phyloP scores from a whole-genome alignment of 2,329 filamentous ascomycete species.

The Zymoseptoria passerinii region DNA sequence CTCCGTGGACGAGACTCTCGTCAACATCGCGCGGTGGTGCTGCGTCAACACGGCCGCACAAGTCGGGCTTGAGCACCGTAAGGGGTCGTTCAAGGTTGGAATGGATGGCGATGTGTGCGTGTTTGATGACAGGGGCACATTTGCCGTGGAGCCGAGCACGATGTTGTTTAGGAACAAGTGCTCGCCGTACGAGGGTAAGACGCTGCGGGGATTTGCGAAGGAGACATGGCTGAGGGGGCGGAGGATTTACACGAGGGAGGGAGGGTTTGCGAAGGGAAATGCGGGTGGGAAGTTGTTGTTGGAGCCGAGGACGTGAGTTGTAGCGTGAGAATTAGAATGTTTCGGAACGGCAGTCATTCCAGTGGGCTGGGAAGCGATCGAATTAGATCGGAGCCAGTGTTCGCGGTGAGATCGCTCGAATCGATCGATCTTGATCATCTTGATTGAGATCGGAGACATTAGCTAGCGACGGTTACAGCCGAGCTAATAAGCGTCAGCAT shows the following conservation, averaged over 20 bases:
- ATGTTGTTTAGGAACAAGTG: slow-evolving; percentile 96
- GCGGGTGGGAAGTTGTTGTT: slow-evolving; percentile 45
- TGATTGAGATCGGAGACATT: neutral
- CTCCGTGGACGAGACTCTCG: slow-evolving; percentile 47
- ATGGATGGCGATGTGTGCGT: slow-evolving; percentile 88
- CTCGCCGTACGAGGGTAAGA: slow-evolving; percentile 78
- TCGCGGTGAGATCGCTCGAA: neutral
- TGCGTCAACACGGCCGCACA: slow-evolving; percentile 79
- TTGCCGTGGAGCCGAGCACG: slow-evolving; percentile 58
- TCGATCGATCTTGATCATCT: neutral
- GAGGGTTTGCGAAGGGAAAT: slow-evolving; percentile 51
- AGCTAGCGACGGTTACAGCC: neutral
- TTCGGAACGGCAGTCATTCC: neutral
- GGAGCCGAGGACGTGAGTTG: slow-evolving; percentile 36
- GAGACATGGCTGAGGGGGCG: slow-evolving; percentile 80
- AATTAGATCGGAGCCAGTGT: no score
- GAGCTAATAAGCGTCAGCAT: neutral
- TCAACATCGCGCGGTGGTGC: slow-evolving; percentile 80
- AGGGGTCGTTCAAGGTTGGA: slow-evolving; percentile 72
- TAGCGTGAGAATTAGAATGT: neutral
- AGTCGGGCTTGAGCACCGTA: slow-evolving; percentile 71
- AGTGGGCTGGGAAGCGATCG: no score
- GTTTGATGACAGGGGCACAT: slow-evolving; percentile 77
- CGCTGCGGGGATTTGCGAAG: slow-evolving; percentile 65
- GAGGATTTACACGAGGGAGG: slow-evolving; percentile 64